phyloP scores from a whole-genome alignment of 306 rosid species.

The Sechiopsis laciniata region DNA sequence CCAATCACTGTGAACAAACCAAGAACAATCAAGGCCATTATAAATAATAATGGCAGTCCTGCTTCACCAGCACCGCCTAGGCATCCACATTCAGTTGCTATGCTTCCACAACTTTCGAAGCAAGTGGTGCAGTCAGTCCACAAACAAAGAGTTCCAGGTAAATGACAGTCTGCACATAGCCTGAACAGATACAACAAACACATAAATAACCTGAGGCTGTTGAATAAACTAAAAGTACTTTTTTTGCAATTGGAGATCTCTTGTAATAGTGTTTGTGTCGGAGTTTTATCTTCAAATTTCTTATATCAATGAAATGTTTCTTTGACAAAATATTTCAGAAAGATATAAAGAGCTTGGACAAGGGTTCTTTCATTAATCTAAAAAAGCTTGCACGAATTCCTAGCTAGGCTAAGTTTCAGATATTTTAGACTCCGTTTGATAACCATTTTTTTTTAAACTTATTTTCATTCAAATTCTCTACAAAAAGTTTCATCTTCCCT shows the following conservation, averaged over 20 bases:
- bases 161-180: constrained; percentile 96
- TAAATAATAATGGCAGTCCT: constrained; percentile 74
- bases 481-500: no score
- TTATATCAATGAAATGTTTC: no score
- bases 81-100: constrained; percentile 96
- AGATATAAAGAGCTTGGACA: neutral
- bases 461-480: no score
- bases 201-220: constrained; percentile 12
- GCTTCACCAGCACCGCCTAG: constrained; percentile 99
- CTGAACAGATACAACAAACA: constrained; percentile 39
- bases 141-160: constrained; percentile 97
- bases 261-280: no score
- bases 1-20: constrained; percentile 94
- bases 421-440: neutral
- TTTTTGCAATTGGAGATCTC: no score
- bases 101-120: constrained; percentile 94
- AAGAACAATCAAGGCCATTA: constrained; percentile 77
- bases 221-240: constrained; percentile 7
- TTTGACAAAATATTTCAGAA: no score
- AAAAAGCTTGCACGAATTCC: neutral
- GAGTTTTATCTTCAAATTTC: no score
- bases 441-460: no score
- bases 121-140: constrained; percentile 99
- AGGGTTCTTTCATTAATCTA: neutral
- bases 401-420: neutral